A percentile compares a stretch with the other conserved stretches of the same genome.
Evolutionary conservation across 176 grass and related monocot genomes (phyloP).

Genomic region (Alloteropsis semialata): DNA sequence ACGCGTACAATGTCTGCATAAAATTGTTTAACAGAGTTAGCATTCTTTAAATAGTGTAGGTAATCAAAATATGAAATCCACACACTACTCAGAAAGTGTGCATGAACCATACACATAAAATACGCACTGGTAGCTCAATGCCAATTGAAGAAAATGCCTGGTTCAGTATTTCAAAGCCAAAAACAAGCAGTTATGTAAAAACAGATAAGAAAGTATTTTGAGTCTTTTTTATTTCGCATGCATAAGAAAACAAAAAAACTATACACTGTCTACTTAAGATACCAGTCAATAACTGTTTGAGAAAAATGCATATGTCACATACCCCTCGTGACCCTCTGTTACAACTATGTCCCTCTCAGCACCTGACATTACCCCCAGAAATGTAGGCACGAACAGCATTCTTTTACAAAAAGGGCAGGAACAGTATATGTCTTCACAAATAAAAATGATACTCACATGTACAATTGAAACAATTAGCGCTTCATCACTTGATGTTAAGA

Average conservation of each 20-base stretch:
- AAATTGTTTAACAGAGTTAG: constrained; percentile 2
- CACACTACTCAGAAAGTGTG: background rate
- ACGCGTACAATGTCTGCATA: constrained; percentile 74
- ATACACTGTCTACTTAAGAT: background rate
- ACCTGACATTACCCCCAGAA: background rate
- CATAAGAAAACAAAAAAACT: background rate
- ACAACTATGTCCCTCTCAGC: background rate
- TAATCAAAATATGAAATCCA: background rate
- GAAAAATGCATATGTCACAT: background rate
- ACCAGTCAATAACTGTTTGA: background rate
- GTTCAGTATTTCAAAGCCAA: background rate
- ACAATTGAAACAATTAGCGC: too few species aligned
- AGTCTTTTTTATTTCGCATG: background rate
- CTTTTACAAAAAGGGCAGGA: too few species aligned
- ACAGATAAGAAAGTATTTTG: background rate
- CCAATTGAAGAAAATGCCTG: background rate
- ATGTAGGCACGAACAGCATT: background rate
- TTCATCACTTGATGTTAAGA: background rate
- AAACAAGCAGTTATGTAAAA: background rate
- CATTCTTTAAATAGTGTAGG: background rate
- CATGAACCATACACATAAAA: background rate
- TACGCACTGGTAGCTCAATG: background rate
- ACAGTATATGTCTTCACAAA: background rate
- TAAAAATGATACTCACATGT: background rate
- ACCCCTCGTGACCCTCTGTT: background rate